These are phyloP conservation scores for Daedaleopsis sinensis DNA, from an alignment of 768 basidiomycete genomes.

Conservation along the genomic window DNA sequence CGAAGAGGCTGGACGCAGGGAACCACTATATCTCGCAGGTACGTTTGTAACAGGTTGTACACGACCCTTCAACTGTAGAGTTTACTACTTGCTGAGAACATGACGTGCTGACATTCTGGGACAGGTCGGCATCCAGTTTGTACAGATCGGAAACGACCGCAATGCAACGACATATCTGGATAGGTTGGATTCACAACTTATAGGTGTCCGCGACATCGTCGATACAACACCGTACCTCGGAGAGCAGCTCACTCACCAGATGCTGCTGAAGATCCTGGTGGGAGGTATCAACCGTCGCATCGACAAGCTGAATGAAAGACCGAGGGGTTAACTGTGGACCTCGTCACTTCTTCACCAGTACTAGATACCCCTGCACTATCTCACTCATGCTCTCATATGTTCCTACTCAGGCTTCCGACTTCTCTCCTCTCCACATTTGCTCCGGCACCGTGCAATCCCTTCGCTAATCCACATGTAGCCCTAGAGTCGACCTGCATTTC, in stretches of 20 bases:
- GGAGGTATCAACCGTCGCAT: conserved; percentile 67
- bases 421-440: no score
- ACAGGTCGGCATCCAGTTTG: conserved; percentile 70
- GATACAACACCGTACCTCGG: conserved; percentile 63
- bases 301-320: conserved; percentile 32
- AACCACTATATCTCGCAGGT: conserved; percentile 59
- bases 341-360: background rate
- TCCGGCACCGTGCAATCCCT: background rate
- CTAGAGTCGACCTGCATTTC: background rate
- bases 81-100: background rate
- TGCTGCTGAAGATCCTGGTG: conserved; percentile 63
- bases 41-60: background rate
- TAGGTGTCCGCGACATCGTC: conserved; percentile 62
- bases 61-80: conserved; percentile 5
- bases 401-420: background rate
- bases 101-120: background rate
- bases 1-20: conserved; percentile 52
- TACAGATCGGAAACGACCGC: conserved; percentile 62
- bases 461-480: background rate
- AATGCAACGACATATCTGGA: conserved; percentile 46
- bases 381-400: background rate
- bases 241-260: conserved; percentile 45
- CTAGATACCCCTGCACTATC: background rate
- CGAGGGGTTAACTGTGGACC: no score
- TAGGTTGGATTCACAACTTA: conserved; percentile 61